These are phyloP conservation scores for Haplographium delicatum DNA, from an alignment of 495 filamentous ascomycete genomes.

Conservation along the genomic window DNA sequence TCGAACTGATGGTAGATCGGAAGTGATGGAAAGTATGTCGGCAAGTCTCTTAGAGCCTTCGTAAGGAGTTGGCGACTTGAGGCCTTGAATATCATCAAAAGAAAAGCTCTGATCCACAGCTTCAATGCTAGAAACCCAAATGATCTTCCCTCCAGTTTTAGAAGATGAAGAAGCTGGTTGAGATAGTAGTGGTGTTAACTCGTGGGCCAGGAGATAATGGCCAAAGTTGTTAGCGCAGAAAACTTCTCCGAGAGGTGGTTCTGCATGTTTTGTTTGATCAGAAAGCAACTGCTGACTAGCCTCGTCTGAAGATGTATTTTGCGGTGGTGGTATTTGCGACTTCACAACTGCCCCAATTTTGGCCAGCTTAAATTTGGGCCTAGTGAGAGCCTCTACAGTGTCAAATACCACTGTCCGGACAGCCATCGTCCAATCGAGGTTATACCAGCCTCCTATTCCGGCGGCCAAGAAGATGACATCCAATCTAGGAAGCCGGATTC, in stretches of 20 bases:
- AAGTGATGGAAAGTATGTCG: constrained; percentile 75
- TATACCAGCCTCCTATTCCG: constrained; percentile 79
- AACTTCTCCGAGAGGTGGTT: constrained; percentile 65
- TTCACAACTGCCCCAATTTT: constrained; percentile 47
- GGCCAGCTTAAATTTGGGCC: constrained; percentile 69
- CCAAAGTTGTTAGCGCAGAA: constrained; percentile 94
- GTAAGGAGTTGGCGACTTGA: constrained; percentile 59
- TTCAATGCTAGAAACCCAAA: constrained; percentile 84
- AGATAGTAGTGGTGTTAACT: constrained; percentile 65
- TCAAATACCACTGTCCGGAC: constrained; percentile 59
- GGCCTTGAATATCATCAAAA: constrained; percentile 69
- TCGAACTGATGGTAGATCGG: constrained; percentile 56
- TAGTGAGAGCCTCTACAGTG: constrained; percentile 64
- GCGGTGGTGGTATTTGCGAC: constrained; percentile 10
- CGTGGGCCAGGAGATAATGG: constrained; percentile 85
- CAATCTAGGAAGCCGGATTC: constrained; percentile 56
- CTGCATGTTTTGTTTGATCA: constrained; percentile 24
- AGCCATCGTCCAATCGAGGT: constrained; percentile 65
- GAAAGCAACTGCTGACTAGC: constrained; percentile 11
- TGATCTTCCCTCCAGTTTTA: constrained; percentile 48
- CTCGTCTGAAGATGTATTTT: constrained; percentile 6
- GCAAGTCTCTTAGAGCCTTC: constrained; percentile 82
- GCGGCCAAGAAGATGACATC: constrained; percentile 84
- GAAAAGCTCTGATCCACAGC: constrained; percentile 51
- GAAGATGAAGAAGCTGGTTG: constrained; percentile 26